Percentiles rank a stretch among this genome's conserved stretches.
Evolutionary conservation across 768 basidiomycete genomes (phyloP).

Genomic region (Leccinum truebloodii): DNA sequence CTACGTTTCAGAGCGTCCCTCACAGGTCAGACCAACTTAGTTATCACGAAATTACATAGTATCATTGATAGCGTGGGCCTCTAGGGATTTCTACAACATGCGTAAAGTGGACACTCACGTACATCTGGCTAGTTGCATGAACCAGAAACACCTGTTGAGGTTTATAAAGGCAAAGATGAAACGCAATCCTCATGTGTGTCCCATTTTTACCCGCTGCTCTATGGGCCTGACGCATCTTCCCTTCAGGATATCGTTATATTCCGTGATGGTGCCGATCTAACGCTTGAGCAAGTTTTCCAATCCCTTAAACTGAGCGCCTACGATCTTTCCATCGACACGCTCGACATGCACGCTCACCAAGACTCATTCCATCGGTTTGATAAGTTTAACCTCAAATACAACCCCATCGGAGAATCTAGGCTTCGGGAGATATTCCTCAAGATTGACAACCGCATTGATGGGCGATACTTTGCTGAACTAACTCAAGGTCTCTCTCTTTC

Average conservation of each 20-base stretch:
- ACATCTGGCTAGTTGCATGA: conserved; percentile 98
- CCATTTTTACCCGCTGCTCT: background rate
- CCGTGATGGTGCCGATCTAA: conserved; percentile 88
- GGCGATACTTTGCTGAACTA: conserved; percentile 91
- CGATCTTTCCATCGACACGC: conserved; percentile 96
- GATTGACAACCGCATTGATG: conserved; percentile 93
- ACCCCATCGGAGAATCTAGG: conserved; percentile 93
- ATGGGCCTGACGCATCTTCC: background rate
- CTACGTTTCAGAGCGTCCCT: conserved; percentile 28
- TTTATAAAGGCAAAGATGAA: conserved; percentile 99
- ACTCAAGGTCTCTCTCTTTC: conserved; percentile 65
- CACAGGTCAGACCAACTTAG: conserved; percentile 26
- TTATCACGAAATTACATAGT: background rate
- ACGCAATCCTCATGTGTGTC: conserved; percentile 68
- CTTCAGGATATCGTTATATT: conserved; percentile 91
- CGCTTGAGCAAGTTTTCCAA: conserved; percentile 92
- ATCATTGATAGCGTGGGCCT: conserved; percentile 5
- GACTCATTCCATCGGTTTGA: conserved; percentile 99
- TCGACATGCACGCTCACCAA: conserved; percentile 99
- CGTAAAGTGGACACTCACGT: conserved; percentile 99
- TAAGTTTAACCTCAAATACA: conserved; percentile 97
- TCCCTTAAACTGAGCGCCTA: conserved; percentile 94
- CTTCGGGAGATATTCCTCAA: conserved; percentile 97
- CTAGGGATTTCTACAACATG: conserved; percentile 97
- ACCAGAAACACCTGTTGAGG: conserved; percentile 96